phyloP scores from a whole-genome alignment of 2,329 filamentous ascomycete species.

The Ceratocystis variospora region DNA sequence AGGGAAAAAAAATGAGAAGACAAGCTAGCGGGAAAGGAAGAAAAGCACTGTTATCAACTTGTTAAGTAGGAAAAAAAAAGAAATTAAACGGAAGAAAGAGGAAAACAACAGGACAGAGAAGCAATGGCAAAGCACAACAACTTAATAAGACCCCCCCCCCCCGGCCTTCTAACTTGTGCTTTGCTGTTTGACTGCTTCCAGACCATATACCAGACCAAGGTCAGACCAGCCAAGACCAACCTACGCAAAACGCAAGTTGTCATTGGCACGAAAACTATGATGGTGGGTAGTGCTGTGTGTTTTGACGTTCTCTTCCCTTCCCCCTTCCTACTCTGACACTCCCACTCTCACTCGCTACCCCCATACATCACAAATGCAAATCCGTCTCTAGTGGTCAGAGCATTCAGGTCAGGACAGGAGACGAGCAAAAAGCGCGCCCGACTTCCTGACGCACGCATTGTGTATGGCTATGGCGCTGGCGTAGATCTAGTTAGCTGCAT shows the following conservation, averaged over 20 bases:
- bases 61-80: background rate
- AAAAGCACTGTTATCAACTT: constrained; percentile 3
- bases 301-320: no score
- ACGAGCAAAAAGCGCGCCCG: background rate
- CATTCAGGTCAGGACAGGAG: background rate
- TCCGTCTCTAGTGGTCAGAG: background rate
- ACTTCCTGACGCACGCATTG: background rate
- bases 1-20: background rate
- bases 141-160: background rate
- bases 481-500: background rate
- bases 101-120: background rate
- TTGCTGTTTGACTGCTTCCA: background rate
- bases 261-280: no score
- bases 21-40: background rate
- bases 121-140: background rate
- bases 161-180: background rate
- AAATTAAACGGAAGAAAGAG: background rate
- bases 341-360: background rate
- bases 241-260: no score
- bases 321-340: background rate
- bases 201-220: background rate
- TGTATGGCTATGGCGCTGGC: background rate
- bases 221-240: background rate
- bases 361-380: background rate
- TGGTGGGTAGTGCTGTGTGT: no score